phyloP scores from a whole-genome alignment of 305 asterid species.

The Fraxinus floribunda region DNA sequence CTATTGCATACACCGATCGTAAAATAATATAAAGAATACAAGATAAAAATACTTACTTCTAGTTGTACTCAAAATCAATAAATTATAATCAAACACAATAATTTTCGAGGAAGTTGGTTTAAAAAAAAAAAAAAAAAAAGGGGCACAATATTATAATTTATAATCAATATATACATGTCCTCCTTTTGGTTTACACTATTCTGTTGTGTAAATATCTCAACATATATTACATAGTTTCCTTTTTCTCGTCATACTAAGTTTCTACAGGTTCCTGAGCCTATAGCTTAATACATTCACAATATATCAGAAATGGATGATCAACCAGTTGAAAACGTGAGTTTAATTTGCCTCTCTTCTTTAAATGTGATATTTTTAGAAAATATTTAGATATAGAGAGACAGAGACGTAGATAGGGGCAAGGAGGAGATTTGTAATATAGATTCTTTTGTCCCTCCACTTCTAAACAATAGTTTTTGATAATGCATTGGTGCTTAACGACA shows the following conservation, averaged over 20 bases:
- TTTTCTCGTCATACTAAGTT: neutral
- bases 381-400: neutral
- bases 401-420: neutral
- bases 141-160: too few relatives aligned
- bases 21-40: neutral
- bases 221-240: neutral
- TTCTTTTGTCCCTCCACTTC: neutral
- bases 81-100: neutral
- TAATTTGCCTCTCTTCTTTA: neutral
- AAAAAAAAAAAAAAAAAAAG: too few relatives aligned
- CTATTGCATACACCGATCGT: neutral
- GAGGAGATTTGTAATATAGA: neutral
- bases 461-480: neutral
- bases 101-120: neutral
- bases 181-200: neutral
- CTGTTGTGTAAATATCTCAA: neutral
- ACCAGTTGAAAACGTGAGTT: neutral
- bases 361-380: neutral
- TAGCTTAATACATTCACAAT: neutral
- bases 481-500: neutral
- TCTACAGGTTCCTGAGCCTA: neutral
- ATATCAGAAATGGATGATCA: neutral
- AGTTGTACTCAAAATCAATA: neutral
- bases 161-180: neutral
- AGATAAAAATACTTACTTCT: neutral